Conservation (phyloP, 352 stramenopile species). For the Globisporangium echinulatum region DNA sequence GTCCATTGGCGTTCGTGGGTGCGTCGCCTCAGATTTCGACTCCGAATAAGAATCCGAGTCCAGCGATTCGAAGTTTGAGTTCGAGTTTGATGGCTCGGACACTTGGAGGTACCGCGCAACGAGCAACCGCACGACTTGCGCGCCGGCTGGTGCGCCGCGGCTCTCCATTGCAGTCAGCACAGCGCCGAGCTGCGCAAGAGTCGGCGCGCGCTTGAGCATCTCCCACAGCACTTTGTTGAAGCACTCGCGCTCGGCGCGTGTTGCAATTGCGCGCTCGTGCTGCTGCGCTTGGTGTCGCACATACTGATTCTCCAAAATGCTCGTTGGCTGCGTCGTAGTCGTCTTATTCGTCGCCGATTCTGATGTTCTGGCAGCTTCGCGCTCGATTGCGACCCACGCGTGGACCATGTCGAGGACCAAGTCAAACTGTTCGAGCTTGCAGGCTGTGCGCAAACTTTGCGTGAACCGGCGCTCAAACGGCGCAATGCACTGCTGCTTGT, state of each 20-base stretch:
- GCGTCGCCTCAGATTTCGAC: not conserved
- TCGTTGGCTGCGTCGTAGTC: not conserved
- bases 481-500: slow-evolving; percentile 20
- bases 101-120: slow-evolving; percentile 9
- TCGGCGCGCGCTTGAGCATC: slow-evolving; percentile 22
- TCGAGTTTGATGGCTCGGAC: too few relatives aligned
- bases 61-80: too few relatives aligned
- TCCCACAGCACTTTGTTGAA: slow-evolving; percentile 30
- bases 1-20: slow-evolving; percentile 1
- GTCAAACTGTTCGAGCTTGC: slow-evolving; percentile 18
- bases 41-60: not conserved
- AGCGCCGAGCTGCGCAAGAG: slow-evolving; percentile 14
- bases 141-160: slow-evolving; percentile 5
- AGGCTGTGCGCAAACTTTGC: slow-evolving; percentile 26
- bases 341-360: not conserved
- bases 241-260: slow-evolving; percentile 12
- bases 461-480: slow-evolving; percentile 25
- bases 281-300: too few relatives aligned
- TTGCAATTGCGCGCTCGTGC: not conserved
- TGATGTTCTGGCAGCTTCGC: not conserved
- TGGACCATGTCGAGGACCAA: slow-evolving; percentile 23
- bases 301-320: slow-evolving; percentile 8
- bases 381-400: slow-evolving; percentile 18
- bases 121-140: slow-evolving; percentile 18
- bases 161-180: slow-evolving; percentile 21